phyloP scores from a whole-genome alignment of 1,139 yeast genomes.

The Petasospora rhodanensis region DNA sequence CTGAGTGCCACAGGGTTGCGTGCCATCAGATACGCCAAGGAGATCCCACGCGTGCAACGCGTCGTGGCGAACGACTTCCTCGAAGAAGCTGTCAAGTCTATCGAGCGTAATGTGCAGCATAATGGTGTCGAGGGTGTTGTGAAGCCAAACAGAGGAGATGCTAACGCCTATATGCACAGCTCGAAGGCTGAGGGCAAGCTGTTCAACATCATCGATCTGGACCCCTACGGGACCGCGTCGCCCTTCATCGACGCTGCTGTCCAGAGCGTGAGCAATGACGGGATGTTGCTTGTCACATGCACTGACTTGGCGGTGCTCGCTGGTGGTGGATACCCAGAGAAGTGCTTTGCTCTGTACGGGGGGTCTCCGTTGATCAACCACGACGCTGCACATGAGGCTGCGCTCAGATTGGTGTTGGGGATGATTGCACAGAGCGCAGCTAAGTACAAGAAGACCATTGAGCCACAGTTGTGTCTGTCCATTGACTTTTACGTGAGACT shows the following conservation, averaged over 20 bases:
- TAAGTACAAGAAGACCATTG: conserved; percentile 78
- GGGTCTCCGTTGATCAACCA: conserved; percentile 65
- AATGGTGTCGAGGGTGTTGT: conserved; percentile 57
- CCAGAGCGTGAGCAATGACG: conserved; percentile 76
- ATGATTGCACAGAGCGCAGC: conserved; percentile 83
- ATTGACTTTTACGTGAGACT: conserved; percentile 91
- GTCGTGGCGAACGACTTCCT: conserved; percentile 88
- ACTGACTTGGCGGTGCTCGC: conserved; percentile 96
- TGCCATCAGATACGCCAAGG: conserved; percentile 89
- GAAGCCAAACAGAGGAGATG: conserved; percentile 75
- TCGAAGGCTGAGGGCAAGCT: conserved; percentile 39
- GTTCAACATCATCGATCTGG: conserved; percentile 86
- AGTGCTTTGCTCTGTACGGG: conserved; percentile 93
- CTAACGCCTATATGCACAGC: conserved; percentile 71
- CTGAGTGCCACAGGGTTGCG: conserved; percentile 92
- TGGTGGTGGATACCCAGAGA: conserved; percentile 94
- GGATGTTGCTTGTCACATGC: conserved; percentile 83
- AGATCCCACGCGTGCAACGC: conserved; percentile 65
- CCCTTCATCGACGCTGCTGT: conserved; percentile 92
- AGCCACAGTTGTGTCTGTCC: conserved; percentile 78
- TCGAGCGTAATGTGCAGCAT: conserved; percentile 62
- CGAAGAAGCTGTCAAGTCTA: conserved; percentile 81
- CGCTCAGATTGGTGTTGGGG: conserved; percentile 75
- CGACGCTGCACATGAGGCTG: conserved; percentile 91
- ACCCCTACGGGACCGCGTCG: conserved; percentile 96